Conservation (phyloP, 495 filamentous ascomycete species). For the Lasiosphaeriaceae sp. region DNA sequence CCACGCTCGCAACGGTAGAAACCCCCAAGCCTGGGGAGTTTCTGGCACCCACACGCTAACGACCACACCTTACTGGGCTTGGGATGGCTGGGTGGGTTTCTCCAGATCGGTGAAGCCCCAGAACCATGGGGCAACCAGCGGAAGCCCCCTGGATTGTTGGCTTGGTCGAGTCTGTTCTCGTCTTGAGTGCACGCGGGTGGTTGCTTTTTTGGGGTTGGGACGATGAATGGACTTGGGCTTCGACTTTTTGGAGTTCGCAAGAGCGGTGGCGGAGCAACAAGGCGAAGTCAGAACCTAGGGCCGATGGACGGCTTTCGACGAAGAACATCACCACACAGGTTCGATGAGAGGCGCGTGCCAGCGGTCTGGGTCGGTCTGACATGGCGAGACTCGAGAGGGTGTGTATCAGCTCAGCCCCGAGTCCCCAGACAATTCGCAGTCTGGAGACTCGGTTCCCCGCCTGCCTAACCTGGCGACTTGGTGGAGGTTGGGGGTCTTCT, state of each 20-base stretch:
- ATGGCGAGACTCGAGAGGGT: background rate
- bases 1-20: constrained; percentile 3
- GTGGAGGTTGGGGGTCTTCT: background rate
- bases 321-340: too few relatives aligned
- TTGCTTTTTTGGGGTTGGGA: too few relatives aligned
- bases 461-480: background rate
- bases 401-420: background rate
- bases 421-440: background rate
- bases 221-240: too few relatives aligned
- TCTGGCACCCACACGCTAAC: background rate
- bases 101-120: constrained; percentile 6
- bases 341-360: constrained; percentile 7
- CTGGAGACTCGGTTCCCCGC: background rate
- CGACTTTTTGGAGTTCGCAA: too few relatives aligned
- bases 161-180: too few relatives aligned
- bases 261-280: too few relatives aligned
- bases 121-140: too few relatives aligned
- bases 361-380: constrained; percentile 9
- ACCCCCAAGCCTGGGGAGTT: background rate
- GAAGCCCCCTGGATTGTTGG: too few relatives aligned
- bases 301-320: too few relatives aligned
- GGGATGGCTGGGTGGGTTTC: constrained; percentile 4
- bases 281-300: too few relatives aligned
- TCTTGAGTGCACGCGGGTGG: too few relatives aligned
- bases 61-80: background rate